Evolutionary conservation across 1,284 basidiomycete genomes (phyloP).

Genomic region (Pseudozyma hubeiensis): DNA sequence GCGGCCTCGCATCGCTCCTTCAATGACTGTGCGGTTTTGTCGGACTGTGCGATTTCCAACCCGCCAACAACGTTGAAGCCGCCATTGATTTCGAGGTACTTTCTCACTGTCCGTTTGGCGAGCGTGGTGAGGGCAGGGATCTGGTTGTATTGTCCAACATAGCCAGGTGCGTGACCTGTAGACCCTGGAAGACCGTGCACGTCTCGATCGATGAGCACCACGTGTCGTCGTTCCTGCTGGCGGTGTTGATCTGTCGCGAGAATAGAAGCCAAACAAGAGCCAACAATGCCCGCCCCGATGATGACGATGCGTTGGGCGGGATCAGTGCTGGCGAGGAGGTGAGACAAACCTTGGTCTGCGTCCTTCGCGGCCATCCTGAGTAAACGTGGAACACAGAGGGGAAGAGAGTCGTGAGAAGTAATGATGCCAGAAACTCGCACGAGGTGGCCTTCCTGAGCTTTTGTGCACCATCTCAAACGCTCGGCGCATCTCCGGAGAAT

Average conservation of each 20-base stretch:
- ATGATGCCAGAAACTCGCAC: no score
- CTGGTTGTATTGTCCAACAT: slow-evolving; percentile 20
- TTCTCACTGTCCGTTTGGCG: not conserved
- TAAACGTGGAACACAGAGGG: no score
- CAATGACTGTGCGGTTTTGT: not conserved
- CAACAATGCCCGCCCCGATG: slow-evolving; percentile 18
- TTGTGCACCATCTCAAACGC: no score
- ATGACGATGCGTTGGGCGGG: slow-evolving; percentile 6
- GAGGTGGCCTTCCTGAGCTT: no score
- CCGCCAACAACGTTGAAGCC: slow-evolving; percentile 9
- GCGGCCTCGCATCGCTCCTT: not conserved
- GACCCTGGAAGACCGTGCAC: slow-evolving; percentile 6
- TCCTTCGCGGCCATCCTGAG: no score
- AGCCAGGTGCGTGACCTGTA: slow-evolving; percentile 22
- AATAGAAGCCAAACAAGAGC: slow-evolving; percentile 9
- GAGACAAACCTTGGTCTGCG: no score
- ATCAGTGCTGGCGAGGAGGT: not conserved
- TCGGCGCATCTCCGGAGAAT: no score
- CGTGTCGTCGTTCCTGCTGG: not conserved
- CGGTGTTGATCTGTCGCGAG: slow-evolving; percentile 1
- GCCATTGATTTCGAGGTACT: slow-evolving; percentile 3
- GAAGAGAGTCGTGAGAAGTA: no score
- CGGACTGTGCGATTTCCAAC: slow-evolving; percentile 6
- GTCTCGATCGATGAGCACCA: slow-evolving; percentile 16
- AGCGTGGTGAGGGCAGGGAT: slow-evolving; percentile 13